These are phyloP conservation scores for Mycena citricolor DNA, from an alignment of 1,284 basidiomycete genomes.

Conservation along the genomic window DNA sequence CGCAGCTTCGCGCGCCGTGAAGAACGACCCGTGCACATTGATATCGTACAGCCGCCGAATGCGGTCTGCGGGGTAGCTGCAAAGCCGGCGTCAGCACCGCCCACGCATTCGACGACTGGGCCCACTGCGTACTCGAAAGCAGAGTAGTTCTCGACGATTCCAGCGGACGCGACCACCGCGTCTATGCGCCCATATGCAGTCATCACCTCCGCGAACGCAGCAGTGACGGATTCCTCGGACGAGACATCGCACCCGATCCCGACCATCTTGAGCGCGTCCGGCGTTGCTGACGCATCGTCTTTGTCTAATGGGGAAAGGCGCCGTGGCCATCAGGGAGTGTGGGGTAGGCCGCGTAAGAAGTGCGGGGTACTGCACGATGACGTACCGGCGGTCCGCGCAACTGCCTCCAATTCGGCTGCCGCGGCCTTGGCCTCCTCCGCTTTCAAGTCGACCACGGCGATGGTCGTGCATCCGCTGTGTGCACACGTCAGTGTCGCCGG, in stretches of 20 bases:
- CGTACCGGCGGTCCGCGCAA: constrained; percentile 54
- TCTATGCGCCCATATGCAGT: constrained; percentile 83
- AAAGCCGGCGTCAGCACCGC: neutral
- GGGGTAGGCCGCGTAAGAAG: neutral
- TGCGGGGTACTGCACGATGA: constrained; percentile 22
- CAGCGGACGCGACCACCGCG: constrained; percentile 85
- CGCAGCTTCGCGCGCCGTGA: constrained; percentile 91
- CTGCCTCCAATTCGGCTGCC: constrained; percentile 69
- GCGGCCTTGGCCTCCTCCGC: constrained; percentile 70
- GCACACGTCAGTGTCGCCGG: constrained; percentile 2
- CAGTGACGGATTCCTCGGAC: constrained; percentile 76
- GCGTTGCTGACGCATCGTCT: constrained; percentile 57
- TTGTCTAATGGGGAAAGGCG: constrained; percentile 29
- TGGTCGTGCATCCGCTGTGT: constrained; percentile 72
- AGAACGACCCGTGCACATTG: constrained; percentile 93
- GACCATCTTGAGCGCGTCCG: constrained; percentile 67
- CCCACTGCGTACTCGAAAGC: constrained; percentile 83
- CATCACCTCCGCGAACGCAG: constrained; percentile 67
- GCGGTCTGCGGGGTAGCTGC: constrained; percentile 80
- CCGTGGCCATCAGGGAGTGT: neutral
- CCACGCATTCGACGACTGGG: no score
- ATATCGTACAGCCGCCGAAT: constrained; percentile 85
- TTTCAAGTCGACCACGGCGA: constrained; percentile 86
- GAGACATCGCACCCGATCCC: constrained; percentile 89
- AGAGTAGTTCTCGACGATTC: constrained; percentile 90